Base-by-base conservation (phyloP, 2,329 filamentous ascomycete species). In the Colletotrichum theobromicola region DNA sequence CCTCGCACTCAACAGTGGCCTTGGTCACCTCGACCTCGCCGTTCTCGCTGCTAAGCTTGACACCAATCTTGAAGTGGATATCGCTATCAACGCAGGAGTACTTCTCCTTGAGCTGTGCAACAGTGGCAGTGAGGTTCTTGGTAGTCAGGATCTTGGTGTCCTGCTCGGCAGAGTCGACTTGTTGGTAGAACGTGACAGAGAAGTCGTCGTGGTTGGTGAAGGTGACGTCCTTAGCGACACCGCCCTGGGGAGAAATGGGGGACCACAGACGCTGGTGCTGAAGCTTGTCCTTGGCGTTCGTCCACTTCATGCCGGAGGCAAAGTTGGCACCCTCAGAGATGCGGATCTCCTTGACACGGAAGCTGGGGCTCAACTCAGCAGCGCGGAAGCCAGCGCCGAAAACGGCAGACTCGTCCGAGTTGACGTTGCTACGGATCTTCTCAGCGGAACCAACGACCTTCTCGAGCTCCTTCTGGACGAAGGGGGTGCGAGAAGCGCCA, bases 331-430 rank as follows among this genome's bases (percentile, higher is more conserved):
- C 91, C 79, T 99, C 97, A n/a, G 88, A 90, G 66, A 94, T 91
- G 74, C 94, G 90, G 77, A 99, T 99, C 81, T 98, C 97, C 89
- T 98, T 99, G 82, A 99, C 97, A 76, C 95, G 93, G 92, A 99
- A 99, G 82, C 94, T 96, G 53, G 96, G 95, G 85, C 95, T 98
- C 73, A 99, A 89, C 79, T 95, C 92, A 67, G 97, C 97, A 65
- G 95, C 97, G 81, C 96, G 95, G 89, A 99, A 98, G 32, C 94
- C 96, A 70, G 97, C 96, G 79, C 97, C 97, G 83, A 98, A 98
- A 12, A 98, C 97, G 65, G 97, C 97, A 28, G 97, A 94, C 85
- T 99, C 97, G 80, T 99, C 97, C 13, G 96, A 94, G 86, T 99
- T 99, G 81, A 99, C 97, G 79, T 97, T 99, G 81, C 93, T 94